A percentile compares a stretch with the other conserved stretches of the same genome.
These are phyloP conservation scores for Chlorella sorokiniana DNA, from an alignment of 139 green algal species.

Conservation along the genomic window DNA sequence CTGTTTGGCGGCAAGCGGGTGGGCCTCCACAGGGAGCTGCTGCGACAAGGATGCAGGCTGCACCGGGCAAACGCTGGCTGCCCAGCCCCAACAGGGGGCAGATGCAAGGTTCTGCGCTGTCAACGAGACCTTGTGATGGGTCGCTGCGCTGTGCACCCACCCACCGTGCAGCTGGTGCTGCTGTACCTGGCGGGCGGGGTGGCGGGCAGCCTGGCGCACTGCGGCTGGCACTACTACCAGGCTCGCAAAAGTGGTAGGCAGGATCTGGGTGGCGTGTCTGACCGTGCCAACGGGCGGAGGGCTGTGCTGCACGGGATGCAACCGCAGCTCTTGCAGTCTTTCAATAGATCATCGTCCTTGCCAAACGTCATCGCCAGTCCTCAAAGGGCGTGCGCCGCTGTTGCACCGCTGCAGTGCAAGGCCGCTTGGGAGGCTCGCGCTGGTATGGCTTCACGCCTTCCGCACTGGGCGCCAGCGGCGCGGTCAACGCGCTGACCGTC, in stretches of 20 bases:
- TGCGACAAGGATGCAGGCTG: no score
- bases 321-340: no score
- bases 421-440: background rate
- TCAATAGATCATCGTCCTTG: no score
- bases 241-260: background rate
- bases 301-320: background rate
- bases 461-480: conserved; percentile 46
- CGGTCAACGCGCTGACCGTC: conserved; percentile 53
- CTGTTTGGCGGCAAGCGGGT: conserved; percentile 45
- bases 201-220: conserved; percentile 47
- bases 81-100: no score
- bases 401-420: background rate
- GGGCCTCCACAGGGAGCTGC: background rate
- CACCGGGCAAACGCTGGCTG: no score
- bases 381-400: no score
- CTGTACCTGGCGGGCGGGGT: conserved; percentile 46
- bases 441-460: conserved; percentile 26
- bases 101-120: no score
- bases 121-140: background rate
- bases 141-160: background rate
- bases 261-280: background rate
- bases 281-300: background rate
- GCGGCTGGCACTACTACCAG: conserved; percentile 26
- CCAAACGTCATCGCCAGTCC: background rate
- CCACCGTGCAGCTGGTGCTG: conserved; percentile 31